Percentiles rank a stretch among this genome's conserved stretches.
phyloP scores from a whole-genome alignment of 495 filamentous ascomycete genomes.

The Xylaria scruposa region DNA sequence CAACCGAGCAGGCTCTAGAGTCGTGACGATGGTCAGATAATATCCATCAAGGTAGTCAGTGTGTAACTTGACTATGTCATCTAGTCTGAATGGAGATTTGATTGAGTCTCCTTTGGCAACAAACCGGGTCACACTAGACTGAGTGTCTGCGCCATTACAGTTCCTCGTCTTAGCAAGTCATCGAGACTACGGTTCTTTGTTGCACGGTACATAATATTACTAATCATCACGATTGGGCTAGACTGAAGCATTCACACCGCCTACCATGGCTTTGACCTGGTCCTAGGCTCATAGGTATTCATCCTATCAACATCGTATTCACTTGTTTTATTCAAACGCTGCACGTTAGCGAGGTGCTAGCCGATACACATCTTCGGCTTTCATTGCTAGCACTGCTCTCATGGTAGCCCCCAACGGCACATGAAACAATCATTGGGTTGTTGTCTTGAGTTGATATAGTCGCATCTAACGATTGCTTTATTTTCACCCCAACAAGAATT shows the following conservation, averaged over 20 bases:
- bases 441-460: not conserved
- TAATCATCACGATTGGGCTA: not conserved
- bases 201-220: not conserved
- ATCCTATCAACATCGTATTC: not conserved
- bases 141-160: not conserved
- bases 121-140: not conserved
- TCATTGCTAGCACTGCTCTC: not conserved
- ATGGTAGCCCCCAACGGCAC: not conserved
- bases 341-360: not conserved
- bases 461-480: not conserved
- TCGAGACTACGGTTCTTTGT: not conserved
- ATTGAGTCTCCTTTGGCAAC: not conserved
- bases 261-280: not conserved
- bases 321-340: not conserved
- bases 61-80: not conserved
- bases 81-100: not conserved
- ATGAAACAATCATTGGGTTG: not conserved
- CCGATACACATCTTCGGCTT: not conserved
- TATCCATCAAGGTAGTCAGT: not conserved
- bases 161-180: not conserved
- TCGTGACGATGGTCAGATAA: not conserved
- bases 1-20: not conserved
- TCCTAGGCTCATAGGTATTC: not conserved
- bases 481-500: not conserved
- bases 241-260: not conserved